These are phyloP conservation scores for Coccomyxa sp. DNA, from an alignment of 139 green algal genomes.

Conservation along the genomic window DNA sequence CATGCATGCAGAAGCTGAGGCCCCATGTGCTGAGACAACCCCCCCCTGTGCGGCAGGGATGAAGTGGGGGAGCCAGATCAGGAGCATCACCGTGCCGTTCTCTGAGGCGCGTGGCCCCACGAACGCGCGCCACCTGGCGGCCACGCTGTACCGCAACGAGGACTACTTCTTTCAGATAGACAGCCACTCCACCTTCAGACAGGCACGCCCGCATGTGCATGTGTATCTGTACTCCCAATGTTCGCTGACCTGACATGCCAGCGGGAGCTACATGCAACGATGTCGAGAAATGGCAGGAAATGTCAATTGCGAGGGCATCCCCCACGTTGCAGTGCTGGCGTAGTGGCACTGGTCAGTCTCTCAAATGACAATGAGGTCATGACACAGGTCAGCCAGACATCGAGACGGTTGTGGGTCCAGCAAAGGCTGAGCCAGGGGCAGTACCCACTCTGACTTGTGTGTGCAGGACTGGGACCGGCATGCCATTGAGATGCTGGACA, in stretches of 20 bases:
- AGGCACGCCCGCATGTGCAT: not conserved
- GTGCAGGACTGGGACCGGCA: conserved; percentile 4
- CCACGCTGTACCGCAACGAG: conserved; percentile 7
- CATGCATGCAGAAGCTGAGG: too few relatives aligned
- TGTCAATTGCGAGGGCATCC: too few relatives aligned
- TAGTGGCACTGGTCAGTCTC: too few relatives aligned
- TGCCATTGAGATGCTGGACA: conserved; percentile 10
- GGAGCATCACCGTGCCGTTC: not conserved
- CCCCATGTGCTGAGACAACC: too few relatives aligned
- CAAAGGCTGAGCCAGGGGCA: too few relatives aligned
- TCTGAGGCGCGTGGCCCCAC: conserved; percentile 7
- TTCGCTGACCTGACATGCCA: not conserved
- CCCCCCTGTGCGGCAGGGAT: too few relatives aligned
- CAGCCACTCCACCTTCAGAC: conserved; percentile 8
- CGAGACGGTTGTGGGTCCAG: too few relatives aligned
- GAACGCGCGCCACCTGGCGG: conserved; percentile 13
- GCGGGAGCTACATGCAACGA: not conserved
- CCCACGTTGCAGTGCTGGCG: too few relatives aligned
- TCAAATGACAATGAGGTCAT: too few relatives aligned
- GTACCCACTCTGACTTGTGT: too few relatives aligned
- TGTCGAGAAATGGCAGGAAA: not conserved
- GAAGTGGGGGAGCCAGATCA: not conserved
- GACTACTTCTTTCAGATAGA: conserved; percentile 24
- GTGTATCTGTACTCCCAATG: not conserved
- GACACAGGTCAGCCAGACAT: too few relatives aligned